Conservation (phyloP, 306 rosid genomes). For the Rosa rugosa region DNA sequence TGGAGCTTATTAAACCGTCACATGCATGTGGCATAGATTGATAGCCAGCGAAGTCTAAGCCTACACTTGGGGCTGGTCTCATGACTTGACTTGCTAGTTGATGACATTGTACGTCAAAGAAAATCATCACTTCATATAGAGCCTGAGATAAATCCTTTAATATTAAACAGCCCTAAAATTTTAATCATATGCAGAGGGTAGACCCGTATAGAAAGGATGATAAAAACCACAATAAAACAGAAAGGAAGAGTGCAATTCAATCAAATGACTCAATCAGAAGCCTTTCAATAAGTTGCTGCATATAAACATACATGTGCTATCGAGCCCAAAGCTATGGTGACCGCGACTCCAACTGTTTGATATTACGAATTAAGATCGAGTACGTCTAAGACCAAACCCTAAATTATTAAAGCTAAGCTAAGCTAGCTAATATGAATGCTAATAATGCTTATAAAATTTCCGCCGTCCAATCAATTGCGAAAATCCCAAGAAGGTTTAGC, state of each 20-base stretch:
- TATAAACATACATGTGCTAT: conserved; percentile 41
- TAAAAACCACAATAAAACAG: conserved; percentile 36
- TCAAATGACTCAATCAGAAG: conserved; percentile 26
- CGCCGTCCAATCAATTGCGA: conserved; percentile 62
- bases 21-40: conserved; percentile 4
- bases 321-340: conserved; percentile 55
- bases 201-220: conserved; percentile 24
- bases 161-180: background rate
- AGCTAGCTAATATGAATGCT: conserved; percentile 30
- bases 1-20: background rate
- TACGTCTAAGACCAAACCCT: conserved; percentile 26
- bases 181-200: conserved; percentile 9
- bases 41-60: background rate
- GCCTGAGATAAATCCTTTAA: background rate
- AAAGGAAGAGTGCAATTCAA: conserved; percentile 52
- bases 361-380: conserved; percentile 17
- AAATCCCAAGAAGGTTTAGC: conserved; percentile 66
- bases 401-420: conserved; percentile 17
- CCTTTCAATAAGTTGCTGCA: background rate
- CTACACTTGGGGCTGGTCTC: conserved; percentile 16
- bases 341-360: conserved; percentile 54
- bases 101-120: conserved; percentile 4
- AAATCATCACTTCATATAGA: background rate
- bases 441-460: conserved; percentile 33
- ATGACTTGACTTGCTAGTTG: conserved; percentile 3